Evolutionary conservation across 352 stramenopile genomes (phyloP).

Genomic region (Thraustochytrium sp.): DNA sequence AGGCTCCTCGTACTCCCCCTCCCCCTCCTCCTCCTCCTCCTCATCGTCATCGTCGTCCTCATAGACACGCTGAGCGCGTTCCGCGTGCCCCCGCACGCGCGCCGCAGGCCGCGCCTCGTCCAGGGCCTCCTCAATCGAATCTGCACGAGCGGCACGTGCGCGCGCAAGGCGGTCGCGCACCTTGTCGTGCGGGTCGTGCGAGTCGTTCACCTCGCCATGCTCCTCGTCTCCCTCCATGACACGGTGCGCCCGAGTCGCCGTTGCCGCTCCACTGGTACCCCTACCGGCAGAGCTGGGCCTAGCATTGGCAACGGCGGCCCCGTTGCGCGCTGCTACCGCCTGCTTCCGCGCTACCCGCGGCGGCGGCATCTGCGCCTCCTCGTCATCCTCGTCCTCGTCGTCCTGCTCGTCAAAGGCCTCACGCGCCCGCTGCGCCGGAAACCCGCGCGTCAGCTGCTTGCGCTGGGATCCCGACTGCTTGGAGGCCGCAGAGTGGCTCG

Average conservation of each 20-base stretch:
- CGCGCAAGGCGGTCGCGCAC: neutral
- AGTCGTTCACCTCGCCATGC: neutral
- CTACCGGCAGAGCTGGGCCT: too few species aligned
- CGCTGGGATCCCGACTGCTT: too few species aligned
- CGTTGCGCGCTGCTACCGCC: neutral
- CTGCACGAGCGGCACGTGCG: neutral
- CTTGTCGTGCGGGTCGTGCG: neutral
- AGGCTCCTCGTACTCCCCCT: too few species aligned
- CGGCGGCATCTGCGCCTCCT: neutral
- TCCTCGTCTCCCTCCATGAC: neutral
- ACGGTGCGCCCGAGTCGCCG: neutral
- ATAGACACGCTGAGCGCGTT: too few species aligned
- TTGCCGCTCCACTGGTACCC: neutral
- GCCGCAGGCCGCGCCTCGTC: neutral
- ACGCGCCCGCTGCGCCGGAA: too few species aligned
- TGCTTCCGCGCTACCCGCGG: neutral
- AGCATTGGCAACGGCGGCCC: too few species aligned
- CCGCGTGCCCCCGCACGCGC: neutral
- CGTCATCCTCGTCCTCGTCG: conserved; percentile 10
- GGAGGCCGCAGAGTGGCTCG: too few species aligned
- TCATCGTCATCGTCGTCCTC: too few species aligned
- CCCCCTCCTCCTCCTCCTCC: too few species aligned
- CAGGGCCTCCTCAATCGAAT: neutral
- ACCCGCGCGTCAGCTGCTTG: too few species aligned
- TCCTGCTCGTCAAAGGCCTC: neutral